A percentile compares a stretch with the other conserved stretches of the same genome.
Conservation (phyloP, 2,329 filamentous ascomycete genomes). For the Aspergillus alliaceus region DNA sequence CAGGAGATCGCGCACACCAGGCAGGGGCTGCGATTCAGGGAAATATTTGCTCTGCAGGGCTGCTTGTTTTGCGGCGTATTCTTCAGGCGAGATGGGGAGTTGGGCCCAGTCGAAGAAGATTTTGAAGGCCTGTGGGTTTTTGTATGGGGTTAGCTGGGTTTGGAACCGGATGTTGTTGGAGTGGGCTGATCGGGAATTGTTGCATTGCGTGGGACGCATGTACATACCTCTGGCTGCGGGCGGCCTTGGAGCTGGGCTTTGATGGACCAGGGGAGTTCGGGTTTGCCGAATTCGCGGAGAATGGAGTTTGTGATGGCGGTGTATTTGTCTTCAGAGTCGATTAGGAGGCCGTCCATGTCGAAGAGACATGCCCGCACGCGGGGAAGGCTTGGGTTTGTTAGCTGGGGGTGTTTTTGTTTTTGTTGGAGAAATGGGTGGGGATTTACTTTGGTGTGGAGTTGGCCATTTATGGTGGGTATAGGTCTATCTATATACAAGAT, state of each 20-base stretch:
- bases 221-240: conserved; percentile 54
- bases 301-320: conserved; percentile 80
- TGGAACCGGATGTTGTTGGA: neutral
- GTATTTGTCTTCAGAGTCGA: conserved; percentile 91
- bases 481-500: conserved; percentile 2
- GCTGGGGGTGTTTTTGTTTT: neutral
- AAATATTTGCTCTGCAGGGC: conserved; percentile 72
- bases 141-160: neutral
- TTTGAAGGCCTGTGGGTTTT: conserved; percentile 48
- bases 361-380: conserved; percentile 89
- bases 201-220: neutral
- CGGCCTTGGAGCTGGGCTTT: conserved; percentile 83
- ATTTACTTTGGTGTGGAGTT: conserved; percentile 7
- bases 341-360: conserved; percentile 96
- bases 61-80: conserved; percentile 63
- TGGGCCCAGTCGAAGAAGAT: conserved; percentile 81
- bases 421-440: too few relatives aligned
- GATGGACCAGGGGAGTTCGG: conserved; percentile 83
- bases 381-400: conserved; percentile 60
- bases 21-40: conserved; percentile 70
- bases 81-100: conserved; percentile 70
- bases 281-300: conserved; percentile 71
- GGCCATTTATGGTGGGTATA: too few relatives aligned
- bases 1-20: conserved; percentile 73
- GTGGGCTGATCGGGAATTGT: neutral